phyloP scores from a whole-genome alignment of 2,329 filamentous ascomycete genomes.

The Penicillium aurantiogriseum region DNA sequence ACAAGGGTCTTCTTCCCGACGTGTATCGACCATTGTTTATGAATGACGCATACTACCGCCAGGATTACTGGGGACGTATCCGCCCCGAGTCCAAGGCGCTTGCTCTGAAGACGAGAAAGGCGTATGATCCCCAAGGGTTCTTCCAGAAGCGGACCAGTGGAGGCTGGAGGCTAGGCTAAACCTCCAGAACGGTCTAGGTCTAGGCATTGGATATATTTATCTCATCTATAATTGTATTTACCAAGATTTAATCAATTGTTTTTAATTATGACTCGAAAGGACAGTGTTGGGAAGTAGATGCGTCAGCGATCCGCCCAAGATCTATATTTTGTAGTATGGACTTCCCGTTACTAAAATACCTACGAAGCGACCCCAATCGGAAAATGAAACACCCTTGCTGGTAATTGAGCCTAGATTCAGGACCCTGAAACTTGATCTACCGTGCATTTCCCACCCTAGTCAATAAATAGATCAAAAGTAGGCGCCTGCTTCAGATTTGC shows the following conservation, averaged over 20 bases:
- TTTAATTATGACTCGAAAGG: background rate
- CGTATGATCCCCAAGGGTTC: conserved; percentile 43
- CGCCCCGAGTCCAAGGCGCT: conserved; percentile 29
- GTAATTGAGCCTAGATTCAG: background rate
- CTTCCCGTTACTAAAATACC: background rate
- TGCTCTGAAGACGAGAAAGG: conserved; percentile 34
- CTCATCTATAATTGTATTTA: conserved; percentile 4
- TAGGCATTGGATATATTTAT: background rate
- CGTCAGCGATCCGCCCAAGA: background rate
- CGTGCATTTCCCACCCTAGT: background rate
- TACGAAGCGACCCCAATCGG: background rate
- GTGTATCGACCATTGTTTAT: conserved; percentile 48
- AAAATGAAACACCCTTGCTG: background rate
- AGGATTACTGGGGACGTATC: conserved; percentile 47
- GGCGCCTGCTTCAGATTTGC: conserved; percentile 21
- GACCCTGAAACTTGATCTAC: conserved; percentile 21
- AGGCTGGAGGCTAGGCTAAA: conserved; percentile 32
- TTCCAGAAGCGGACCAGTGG: conserved; percentile 43
- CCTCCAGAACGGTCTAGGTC: no score
- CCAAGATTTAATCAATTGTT: background rate
- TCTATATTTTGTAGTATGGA: background rate
- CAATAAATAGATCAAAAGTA: background rate
- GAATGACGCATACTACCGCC: conserved; percentile 46
- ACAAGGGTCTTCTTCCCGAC: conserved; percentile 37
- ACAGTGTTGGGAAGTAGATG: background rate